These are phyloP conservation scores for Protomyces arabidopsidicola DNA, from an alignment of 1,139 yeast genomes.

Conservation along the genomic window DNA sequence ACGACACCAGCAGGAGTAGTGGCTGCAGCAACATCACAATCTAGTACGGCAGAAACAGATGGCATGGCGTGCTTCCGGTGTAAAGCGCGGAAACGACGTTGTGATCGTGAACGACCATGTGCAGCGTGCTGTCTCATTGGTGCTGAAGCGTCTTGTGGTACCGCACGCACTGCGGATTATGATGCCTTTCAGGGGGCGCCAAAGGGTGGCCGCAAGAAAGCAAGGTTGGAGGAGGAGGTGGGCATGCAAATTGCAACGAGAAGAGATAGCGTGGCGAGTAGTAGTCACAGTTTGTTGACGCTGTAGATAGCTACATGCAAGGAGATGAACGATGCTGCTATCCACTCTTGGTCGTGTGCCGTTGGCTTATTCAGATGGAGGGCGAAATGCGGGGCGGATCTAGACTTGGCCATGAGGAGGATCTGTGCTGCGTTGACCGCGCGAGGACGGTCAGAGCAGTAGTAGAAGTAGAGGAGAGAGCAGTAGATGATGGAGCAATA, in stretches of 20 bases:
- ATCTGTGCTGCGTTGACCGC: no score
- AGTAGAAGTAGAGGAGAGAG: no score
- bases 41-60: background rate
- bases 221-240: background rate
- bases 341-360: background rate
- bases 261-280: background rate
- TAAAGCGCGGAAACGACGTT: slow-evolving; percentile 13
- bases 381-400: no score
- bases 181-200: background rate
- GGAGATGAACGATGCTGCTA: background rate
- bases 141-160: slow-evolving; percentile 5
- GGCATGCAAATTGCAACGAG: background rate
- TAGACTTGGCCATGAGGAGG: no score
- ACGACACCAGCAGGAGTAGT: background rate
- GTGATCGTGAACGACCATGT: slow-evolving; percentile 22
- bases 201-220: background rate
- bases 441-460: no score
- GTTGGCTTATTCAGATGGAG: no score
- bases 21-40: background rate
- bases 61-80: slow-evolving; percentile 21
- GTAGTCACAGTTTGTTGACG: background rate
- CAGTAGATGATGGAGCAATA: no score
- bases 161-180: background rate
- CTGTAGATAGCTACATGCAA: background rate
- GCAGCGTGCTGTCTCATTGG: slow-evolving; percentile 6